Percentiles rank a stretch among this genome's conserved stretches.
Conservation (phyloP, 2,329 filamentous ascomycete species). For the Claviceps sp. region DNA sequence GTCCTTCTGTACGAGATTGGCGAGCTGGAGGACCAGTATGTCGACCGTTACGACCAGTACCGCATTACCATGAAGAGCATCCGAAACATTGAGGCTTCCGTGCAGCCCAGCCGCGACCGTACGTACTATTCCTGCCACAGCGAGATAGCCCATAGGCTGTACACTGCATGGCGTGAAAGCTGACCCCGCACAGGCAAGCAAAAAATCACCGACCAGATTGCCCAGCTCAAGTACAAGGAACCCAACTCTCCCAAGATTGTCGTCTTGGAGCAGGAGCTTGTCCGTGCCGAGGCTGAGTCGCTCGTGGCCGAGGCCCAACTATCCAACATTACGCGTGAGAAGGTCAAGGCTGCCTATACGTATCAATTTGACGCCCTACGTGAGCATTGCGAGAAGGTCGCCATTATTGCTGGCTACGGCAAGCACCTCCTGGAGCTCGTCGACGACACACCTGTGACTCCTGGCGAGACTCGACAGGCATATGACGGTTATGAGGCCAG, state of each 20-base stretch:
- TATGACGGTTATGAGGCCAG: conserved; percentile 98
- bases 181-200: conserved; percentile 61
- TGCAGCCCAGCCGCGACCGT: conserved; percentile 96
- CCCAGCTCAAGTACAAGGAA: conserved; percentile 98
- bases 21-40: conserved; percentile 94
- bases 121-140: conserved; percentile 22
- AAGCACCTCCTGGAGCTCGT: conserved; percentile 97
- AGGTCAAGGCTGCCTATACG: conserved; percentile 94
- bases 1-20: conserved; percentile 97
- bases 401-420: conserved; percentile 93
- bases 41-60: conserved; percentile 98
- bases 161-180: not conserved
- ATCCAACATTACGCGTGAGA: conserved; percentile 98
- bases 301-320: conserved; percentile 95
- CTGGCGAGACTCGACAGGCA: conserved; percentile 85
- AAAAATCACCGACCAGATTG: conserved; percentile 98
- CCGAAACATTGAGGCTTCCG: conserved; percentile 95
- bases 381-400: conserved; percentile 96
- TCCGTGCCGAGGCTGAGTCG: conserved; percentile 96
- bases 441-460: conserved; percentile 92
- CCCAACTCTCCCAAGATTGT: conserved; percentile 96
- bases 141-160: not conserved
- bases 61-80: conserved; percentile 99
- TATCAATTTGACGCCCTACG: conserved; percentile 97
- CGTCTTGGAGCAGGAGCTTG: conserved; percentile 94